Base-by-base conservation (phyloP, 1,284 basidiomycete genomes). In the Cronartium quercuum region DNA sequence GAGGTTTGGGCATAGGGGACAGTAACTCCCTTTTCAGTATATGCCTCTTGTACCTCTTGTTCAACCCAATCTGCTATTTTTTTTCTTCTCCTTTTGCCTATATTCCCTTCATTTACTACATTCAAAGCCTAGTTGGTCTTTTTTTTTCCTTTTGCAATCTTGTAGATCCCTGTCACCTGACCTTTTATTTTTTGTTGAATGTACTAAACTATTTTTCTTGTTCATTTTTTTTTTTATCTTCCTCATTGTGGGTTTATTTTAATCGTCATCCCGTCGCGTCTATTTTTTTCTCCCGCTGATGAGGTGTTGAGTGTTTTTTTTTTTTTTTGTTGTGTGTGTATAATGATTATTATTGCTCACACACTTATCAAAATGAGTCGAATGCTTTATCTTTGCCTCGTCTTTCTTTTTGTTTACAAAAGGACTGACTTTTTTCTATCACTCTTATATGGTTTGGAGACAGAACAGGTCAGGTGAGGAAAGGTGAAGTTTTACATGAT, bases 151-250 rank as follows among this genome's bases (percentile, higher is more conserved):
- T 34, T 38, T 24, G 13, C 40, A 6, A 35, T 63, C 21, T 34
- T 63, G 6, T 63, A 34, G 6, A 35, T 63, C 10, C 12, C 35
- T 63, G 18, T 63, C 40, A 18, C 12, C 40, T 63, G 18, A 6
- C 21, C 21, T 63, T 63, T 63, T 34, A 35, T 63, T 63, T 63
- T 12, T 38, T 63, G 34, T 10, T 34, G 34, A 35, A 34, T 38
- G 34, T 63, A 6, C 40, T 34, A 18, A 12, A 7, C 35, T 63
- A 38, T 63, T 63, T 63, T 60, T 15, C 13, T 10, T 18, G 9
- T 34, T 60, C 29, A 15, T 24, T 10, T 60, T 60, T 60, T 60
- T 60, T 60, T 60, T 60, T 60, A 18, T 60, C 29, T 60, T 60
- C 42, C 29, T 66, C 42, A 13, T 40, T 24, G 1, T 10, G 6